A percentile compares a stretch with the other conserved stretches of the same genome.
These are phyloP conservation scores for Aspergillus novoparasiticus DNA, from an alignment of 2,329 filamentous ascomycete species.

Conservation along the genomic window DNA sequence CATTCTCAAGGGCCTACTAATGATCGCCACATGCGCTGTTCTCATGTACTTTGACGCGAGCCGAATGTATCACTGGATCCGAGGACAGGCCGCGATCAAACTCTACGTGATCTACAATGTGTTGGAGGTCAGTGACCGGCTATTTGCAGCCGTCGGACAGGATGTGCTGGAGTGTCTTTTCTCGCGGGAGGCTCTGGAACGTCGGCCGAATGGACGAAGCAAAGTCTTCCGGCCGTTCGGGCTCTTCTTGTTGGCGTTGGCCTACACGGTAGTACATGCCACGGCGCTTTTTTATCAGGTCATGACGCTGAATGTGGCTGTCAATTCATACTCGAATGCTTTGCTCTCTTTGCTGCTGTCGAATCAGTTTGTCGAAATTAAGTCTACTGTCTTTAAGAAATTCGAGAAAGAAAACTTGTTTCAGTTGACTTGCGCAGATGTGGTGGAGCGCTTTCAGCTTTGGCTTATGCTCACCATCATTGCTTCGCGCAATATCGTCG, in stretches of 20 bases:
- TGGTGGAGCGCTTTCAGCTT: slow-evolving; percentile 95
- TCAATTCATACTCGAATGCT: slow-evolving; percentile 98
- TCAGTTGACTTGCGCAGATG: slow-evolving; percentile 92
- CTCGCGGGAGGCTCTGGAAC: slow-evolving; percentile 86
- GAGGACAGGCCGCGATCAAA: slow-evolving; percentile 95
- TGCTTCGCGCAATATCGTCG: slow-evolving; percentile 91
- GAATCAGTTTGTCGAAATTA: slow-evolving; percentile 99
- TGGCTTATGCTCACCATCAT: slow-evolving; percentile 98
- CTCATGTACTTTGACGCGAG: slow-evolving; percentile 93
- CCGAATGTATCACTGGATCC: slow-evolving; percentile 96
- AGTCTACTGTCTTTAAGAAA: slow-evolving; percentile 96
- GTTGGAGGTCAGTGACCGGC: slow-evolving; percentile 82
- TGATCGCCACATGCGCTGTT: slow-evolving; percentile 80
- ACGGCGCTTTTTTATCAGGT: slow-evolving; percentile 94
- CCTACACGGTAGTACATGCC: slow-evolving; percentile 86
- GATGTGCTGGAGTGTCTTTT: slow-evolving; percentile 96
- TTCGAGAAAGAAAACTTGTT: slow-evolving; percentile 98
- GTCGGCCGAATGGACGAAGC: slow-evolving; percentile 83
- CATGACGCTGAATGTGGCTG: slow-evolving; percentile 94
- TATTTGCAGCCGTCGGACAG: slow-evolving; percentile 89
- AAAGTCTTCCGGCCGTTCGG: slow-evolving; percentile 86
- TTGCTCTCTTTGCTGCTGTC: slow-evolving; percentile 88
- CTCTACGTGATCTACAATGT: slow-evolving; percentile 99
- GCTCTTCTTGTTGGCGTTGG: slow-evolving; percentile 84
- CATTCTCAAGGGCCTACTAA: slow-evolving; percentile 84